phyloP scores from a whole-genome alignment of 495 filamentous ascomycete species.

The Penicillium flavigenum region DNA sequence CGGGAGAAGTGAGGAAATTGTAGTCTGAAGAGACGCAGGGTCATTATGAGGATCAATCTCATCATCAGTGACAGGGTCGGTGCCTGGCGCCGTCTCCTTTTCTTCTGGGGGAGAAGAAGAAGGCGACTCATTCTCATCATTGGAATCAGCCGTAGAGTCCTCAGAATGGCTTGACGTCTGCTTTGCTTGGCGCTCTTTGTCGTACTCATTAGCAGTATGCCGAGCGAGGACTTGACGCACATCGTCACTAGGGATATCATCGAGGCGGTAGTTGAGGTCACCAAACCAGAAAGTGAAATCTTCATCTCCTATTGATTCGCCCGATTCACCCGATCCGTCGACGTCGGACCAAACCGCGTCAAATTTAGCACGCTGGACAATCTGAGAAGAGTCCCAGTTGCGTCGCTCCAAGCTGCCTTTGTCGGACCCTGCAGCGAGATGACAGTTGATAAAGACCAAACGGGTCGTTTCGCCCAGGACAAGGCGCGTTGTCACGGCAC shows the following conservation, averaged over 20 bases:
- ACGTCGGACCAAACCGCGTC: constrained; percentile 61
- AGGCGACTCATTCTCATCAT: constrained; percentile 16
- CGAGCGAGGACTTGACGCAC: constrained; percentile 81
- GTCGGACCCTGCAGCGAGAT: constrained; percentile 84
- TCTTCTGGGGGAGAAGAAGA: constrained; percentile 14
- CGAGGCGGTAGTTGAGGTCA: constrained; percentile 92
- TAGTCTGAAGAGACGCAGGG: constrained; percentile 74
- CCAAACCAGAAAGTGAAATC: constrained; percentile 97
- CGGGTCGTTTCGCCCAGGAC: constrained; percentile 87
- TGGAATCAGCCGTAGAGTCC: constrained; percentile 6
- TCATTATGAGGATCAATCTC: constrained; percentile 50
- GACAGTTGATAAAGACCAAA: constrained; percentile 84
- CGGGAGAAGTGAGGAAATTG: constrained; percentile 76
- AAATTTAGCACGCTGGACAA: constrained; percentile 70
- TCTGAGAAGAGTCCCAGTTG: constrained; percentile 86
- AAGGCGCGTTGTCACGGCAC: constrained; percentile 76
- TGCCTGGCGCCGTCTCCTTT: background rate
- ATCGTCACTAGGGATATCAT: constrained; percentile 84
- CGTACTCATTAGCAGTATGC: constrained; percentile 78
- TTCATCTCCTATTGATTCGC: constrained; percentile 79
- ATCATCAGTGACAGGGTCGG: constrained; percentile 31
- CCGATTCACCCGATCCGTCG: constrained; percentile 44
- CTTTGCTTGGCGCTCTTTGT: constrained; percentile 34
- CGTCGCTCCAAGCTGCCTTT: constrained; percentile 73
- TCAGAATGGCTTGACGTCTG: constrained; percentile 36